phyloP scores from a whole-genome alignment of 2,329 filamentous ascomycete species.

The Talaromyces atroroseus region DNA sequence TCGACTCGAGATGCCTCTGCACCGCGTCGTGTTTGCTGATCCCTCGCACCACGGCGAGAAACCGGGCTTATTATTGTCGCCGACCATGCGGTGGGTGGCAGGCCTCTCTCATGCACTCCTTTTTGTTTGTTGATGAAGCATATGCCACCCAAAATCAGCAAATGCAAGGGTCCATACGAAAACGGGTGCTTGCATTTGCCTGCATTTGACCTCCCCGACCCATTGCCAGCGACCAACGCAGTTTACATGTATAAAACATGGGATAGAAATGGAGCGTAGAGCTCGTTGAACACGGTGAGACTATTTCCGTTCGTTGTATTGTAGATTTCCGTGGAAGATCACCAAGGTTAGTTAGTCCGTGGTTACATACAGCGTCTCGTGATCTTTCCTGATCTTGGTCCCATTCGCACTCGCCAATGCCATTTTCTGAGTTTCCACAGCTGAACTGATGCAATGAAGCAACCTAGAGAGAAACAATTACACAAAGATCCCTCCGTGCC shows the following conservation, averaged over 20 bases:
- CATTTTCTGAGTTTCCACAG: neutral
- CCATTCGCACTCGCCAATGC: neutral
- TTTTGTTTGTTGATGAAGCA: neutral
- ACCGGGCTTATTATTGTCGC: neutral
- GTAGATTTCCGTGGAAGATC: neutral
- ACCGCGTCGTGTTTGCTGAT: neutral
- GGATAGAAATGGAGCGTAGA: neutral
- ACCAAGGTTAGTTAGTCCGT: neutral
- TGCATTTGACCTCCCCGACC: neutral
- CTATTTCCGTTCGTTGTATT: neutral
- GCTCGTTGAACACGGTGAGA: neutral
- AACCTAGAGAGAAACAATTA: neutral
- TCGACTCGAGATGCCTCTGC: neutral
- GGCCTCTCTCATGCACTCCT: neutral
- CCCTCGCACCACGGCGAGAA: neutral
- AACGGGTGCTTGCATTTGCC: neutral
- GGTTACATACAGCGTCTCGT: neutral
- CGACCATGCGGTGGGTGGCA: neutral
- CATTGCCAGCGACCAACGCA: neutral
- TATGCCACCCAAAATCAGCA: conserved; percentile 1
- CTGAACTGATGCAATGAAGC: neutral
- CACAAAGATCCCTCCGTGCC: neutral
- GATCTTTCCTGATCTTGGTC: conserved; percentile 2
- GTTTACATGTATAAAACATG: neutral
- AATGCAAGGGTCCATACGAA: neutral